These are phyloP conservation scores for Boletus rubroflammeus DNA, from an alignment of 768 basidiomycete genomes.

Conservation along the genomic window DNA sequence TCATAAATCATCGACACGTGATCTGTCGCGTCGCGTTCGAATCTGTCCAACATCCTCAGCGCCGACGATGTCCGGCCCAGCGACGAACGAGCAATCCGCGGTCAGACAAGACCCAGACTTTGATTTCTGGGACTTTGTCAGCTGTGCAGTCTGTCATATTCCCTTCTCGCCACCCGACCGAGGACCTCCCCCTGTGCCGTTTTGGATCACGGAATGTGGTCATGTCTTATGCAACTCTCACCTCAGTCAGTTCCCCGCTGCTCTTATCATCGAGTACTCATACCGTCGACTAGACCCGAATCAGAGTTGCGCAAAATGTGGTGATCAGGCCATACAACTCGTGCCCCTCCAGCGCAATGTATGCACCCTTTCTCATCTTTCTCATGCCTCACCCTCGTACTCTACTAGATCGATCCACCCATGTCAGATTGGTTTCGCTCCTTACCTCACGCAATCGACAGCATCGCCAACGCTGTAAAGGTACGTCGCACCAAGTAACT, in stretches of 20 bases:
- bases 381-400: not conserved
- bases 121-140: conserved; percentile 81
- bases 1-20: conserved; percentile 13
- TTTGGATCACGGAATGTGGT: conserved; percentile 88
- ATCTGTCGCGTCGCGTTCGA: conserved; percentile 15
- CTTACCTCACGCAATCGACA: conserved; percentile 57
- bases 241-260: conserved; percentile 53
- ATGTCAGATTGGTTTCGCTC: conserved; percentile 82
- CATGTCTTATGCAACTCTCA: conserved; percentile 85
- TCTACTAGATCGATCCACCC: conserved; percentile 67
- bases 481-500: conserved; percentile 32
- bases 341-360: conserved; percentile 74
- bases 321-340: conserved; percentile 58
- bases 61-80: conserved; percentile 8
- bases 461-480: conserved; percentile 64
- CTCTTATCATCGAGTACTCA: not conserved
- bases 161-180: conserved; percentile 53
- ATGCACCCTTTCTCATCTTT: conserved; percentile 15
- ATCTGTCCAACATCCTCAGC: not conserved
- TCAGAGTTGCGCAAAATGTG: conserved; percentile 73
- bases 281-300: conserved; percentile 50
- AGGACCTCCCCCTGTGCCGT: conserved; percentile 58
- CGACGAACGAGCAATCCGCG: conserved; percentile 5
- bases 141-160: conserved; percentile 66
- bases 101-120: conserved; percentile 29